phyloP scores from a whole-genome alignment of 176 grass and related monocot species.

The Chrysopogon serrulatus region DNA sequence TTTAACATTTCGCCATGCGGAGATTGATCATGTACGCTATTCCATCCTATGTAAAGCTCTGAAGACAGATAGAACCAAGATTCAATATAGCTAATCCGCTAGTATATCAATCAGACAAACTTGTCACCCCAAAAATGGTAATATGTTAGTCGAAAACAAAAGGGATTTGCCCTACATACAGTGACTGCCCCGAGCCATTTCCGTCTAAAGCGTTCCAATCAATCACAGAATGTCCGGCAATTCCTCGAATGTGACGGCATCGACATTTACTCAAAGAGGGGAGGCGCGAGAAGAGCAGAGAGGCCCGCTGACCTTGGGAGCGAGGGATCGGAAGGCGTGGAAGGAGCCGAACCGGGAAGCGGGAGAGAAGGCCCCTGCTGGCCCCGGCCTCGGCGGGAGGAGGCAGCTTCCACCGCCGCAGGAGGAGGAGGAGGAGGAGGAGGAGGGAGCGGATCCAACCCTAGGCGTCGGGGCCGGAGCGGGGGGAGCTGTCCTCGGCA shows the following conservation, averaged over 20 bases:
- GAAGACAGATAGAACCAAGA: not conserved
- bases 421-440: not conserved
- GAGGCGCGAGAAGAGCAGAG: not conserved
- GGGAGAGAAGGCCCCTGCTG: not conserved
- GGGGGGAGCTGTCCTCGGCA: slow-evolving; percentile 1
- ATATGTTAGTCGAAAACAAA: not conserved
- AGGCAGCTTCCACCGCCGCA: not conserved
- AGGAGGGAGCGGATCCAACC: slow-evolving; percentile 15
- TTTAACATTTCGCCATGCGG: not conserved
- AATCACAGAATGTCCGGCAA: not conserved
- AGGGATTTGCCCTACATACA: not conserved
- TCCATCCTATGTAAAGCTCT: not conserved
- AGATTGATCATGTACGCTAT: not conserved
- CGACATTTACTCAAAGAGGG: not conserved
- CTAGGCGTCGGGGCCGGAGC: slow-evolving; percentile 10
- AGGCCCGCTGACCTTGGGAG: slow-evolving; percentile 22
- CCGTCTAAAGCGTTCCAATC: not conserved
- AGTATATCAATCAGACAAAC: not conserved
- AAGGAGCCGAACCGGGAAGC: slow-evolving; percentile 20
- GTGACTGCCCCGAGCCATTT: not conserved
- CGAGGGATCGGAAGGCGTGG: slow-evolving; percentile 44
- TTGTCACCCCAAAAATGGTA: not conserved
- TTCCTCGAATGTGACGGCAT: not conserved
- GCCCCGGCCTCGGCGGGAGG: not conserved
- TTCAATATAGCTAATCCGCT: not conserved